phyloP scores from a whole-genome alignment of 306 rosid species.

The Ceratonia siliqua region DNA sequence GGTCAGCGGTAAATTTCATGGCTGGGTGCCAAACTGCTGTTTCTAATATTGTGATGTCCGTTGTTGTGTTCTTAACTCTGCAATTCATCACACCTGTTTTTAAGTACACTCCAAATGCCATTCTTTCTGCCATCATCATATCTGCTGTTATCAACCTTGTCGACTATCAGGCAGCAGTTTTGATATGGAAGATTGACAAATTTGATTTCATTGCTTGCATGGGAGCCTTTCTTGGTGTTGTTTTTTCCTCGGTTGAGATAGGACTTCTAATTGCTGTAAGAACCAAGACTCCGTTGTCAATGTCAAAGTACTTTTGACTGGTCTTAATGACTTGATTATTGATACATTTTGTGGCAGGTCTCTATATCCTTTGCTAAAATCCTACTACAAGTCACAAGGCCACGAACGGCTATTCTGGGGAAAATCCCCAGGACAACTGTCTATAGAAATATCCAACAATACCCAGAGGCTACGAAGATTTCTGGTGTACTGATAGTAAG shows the following conservation, averaged over 20 bases:
- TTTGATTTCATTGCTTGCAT: slow-evolving; percentile 89
- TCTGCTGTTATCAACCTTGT: slow-evolving; percentile 83
- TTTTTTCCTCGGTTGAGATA: slow-evolving; percentile 71
- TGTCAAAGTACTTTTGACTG: slow-evolving; percentile 18
- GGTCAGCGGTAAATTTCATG: slow-evolving; percentile 92
- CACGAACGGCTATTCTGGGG: slow-evolving; percentile 84
- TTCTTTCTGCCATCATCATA: slow-evolving; percentile 87
- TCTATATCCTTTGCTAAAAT: slow-evolving; percentile 92
- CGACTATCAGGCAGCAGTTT: slow-evolving; percentile 79
- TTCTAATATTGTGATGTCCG: slow-evolving; percentile 89
- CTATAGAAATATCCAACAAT: slow-evolving; percentile 85
- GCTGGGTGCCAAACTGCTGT: slow-evolving; percentile 92
- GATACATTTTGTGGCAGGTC: slow-evolving; percentile 54
- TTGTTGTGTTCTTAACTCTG: slow-evolving; percentile 77
- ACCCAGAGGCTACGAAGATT: slow-evolving; percentile 81
- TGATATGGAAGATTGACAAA: slow-evolving; percentile 92
- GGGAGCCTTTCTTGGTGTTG: slow-evolving; percentile 97
- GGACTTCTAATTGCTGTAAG: slow-evolving; percentile 92
- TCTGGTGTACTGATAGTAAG: slow-evolving; percentile 81
- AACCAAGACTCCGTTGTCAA: slow-evolving; percentile 29
- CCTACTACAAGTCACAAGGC: slow-evolving; percentile 91
- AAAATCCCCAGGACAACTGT: slow-evolving; percentile 84
- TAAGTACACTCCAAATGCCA: slow-evolving; percentile 92
- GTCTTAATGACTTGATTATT: slow-evolving; percentile 16
- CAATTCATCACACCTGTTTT: slow-evolving; percentile 86